These are phyloP conservation scores for Plantago major DNA, from an alignment of 257 asterid species.

Conservation along the genomic window DNA sequence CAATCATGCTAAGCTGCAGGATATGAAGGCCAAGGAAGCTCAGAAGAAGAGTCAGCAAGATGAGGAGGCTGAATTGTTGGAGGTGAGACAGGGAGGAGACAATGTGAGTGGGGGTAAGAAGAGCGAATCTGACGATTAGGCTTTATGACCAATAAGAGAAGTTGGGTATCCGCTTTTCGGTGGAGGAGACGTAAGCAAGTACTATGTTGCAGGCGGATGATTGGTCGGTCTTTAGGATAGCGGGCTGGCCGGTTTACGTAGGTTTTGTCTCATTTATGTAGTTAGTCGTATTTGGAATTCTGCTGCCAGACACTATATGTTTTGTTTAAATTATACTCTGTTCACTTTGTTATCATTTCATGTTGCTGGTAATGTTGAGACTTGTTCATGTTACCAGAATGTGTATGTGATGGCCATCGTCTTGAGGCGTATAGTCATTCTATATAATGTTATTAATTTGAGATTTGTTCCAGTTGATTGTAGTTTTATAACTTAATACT, in stretches of 20 bases:
- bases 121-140: conserved; percentile 33
- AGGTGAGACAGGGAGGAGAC: conserved; percentile 38
- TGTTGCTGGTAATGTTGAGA: not conserved
- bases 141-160: conserved; percentile 1
- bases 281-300: not conserved
- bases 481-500: not conserved
- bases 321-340: not conserved
- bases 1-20: conserved; percentile 54
- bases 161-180: conserved; percentile 1
- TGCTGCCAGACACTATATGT: not conserved
- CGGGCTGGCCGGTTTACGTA: conserved; percentile 19
- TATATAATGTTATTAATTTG: not conserved
- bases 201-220: conserved; percentile 1
- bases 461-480: not conserved
- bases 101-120: conserved; percentile 24
- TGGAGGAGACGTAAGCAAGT: not conserved
- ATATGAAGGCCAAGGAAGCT: conserved; percentile 55
- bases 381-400: not conserved
- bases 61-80: conserved; percentile 48
- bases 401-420: not conserved
- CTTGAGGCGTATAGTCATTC: not conserved
- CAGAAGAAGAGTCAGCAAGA: conserved; percentile 54
- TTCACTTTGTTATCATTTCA: conserved; percentile 5
- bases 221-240: conserved; percentile 17
- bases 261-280: conserved; percentile 6